Base-by-base conservation (phyloP, 345 rosid genomes). In the Anacardium occidentale region DNA sequence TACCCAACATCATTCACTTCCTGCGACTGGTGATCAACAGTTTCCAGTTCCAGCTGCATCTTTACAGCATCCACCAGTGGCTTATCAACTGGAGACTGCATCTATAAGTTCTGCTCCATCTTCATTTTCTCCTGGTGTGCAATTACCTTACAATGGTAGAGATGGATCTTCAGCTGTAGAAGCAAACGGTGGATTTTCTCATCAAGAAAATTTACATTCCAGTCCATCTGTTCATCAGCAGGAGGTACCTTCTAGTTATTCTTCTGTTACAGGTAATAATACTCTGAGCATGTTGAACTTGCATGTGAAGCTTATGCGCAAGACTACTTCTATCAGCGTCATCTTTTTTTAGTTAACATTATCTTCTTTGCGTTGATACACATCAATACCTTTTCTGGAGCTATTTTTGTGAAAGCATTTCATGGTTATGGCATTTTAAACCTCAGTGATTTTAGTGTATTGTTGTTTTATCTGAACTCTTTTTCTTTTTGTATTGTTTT, bases 201-300 rank as follows among this genome's bases (percentile, higher is more conserved):
- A 75, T 78, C 89, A 83, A 81, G 84, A 82, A 72, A 79, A 77
- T 71, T 47, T 74, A 61, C 76, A 87, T 65, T 67, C 88, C 75
- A 79, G 80, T 81, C 81, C 91, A 74, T 83, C 84, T 81, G 85
- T 83, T 91, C 91, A 84, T 90, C 93, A 75, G 97, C 99, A 93
- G 98, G 99, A 96, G 98, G 99, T 93, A 96, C 90, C 99, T 96
- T 96, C 90, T 93, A 90, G 98, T 93, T 91, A 96, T 96, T 96
- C 98, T 90, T 90, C 99, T 82, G 89, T 88, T 82, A 75, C 99
- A 96, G 99, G 98, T 96, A 96, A 96, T 85, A 68, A 78, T 85
- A 87, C 81, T 83, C 86, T 83, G 80, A 75, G 85, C 76, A 77
- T 79, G 81, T 81, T 80, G 78, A 68, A 80, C 74, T 86, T 85